Evolutionary conservation across 805 yeast species (phyloP).

Genomic region (Suhomyces xylopsoci): DNA sequence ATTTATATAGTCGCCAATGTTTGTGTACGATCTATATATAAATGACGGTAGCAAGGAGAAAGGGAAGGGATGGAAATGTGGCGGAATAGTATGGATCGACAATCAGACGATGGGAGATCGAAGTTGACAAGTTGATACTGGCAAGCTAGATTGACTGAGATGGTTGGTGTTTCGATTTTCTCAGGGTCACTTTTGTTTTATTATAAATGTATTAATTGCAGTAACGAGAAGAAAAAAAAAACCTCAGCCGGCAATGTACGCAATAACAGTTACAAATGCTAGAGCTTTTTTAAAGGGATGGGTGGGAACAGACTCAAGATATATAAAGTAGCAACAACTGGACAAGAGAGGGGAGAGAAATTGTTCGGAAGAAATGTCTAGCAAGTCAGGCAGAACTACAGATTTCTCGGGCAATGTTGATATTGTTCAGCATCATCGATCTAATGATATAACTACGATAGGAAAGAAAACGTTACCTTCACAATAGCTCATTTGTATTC

Average conservation of each 20-base stretch:
- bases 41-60: background rate
- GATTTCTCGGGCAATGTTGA: background rate
- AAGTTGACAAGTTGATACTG: background rate
- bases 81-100: background rate
- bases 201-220: background rate
- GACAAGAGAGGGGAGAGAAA: background rate
- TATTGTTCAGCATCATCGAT: background rate
- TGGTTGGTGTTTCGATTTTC: background rate
- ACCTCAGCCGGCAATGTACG: background rate
- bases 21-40: background rate
- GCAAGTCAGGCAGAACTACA: background rate
- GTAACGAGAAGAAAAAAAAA: background rate
- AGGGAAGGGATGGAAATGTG: background rate
- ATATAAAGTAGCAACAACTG: background rate
- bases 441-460: background rate
- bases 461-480: background rate
- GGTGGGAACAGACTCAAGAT: background rate
- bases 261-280: background rate
- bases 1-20: background rate
- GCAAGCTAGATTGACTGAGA: background rate
- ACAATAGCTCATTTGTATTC: background rate
- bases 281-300: background rate
- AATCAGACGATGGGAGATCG: background rate
- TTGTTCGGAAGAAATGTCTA: background rate
- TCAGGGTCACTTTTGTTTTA: background rate